Base-by-base conservation (phyloP, 164 flowering plant species). In the Cinnamomum chago region DNA sequence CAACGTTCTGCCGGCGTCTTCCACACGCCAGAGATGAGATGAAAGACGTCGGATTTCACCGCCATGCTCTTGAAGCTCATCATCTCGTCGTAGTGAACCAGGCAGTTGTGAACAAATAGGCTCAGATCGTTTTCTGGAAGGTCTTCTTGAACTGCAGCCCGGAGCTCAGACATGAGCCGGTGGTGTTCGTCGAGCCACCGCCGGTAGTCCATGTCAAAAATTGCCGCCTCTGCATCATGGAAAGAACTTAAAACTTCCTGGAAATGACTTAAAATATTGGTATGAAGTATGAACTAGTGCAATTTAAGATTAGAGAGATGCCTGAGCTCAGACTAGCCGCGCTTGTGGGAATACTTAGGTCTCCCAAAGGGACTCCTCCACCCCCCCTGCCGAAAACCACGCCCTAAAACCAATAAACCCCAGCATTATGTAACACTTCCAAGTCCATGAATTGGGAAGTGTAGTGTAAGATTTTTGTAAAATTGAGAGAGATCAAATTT, bases 141-240 rank as follows among this genome's bases (percentile, higher is more conserved):
- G 78, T 91, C 97, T 77, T 94, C 98, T 22, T 94, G 92, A 4
- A 91, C 86, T 28, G 97, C 99, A 3, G 92, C 94, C 30, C 97
- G 82, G 4, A 96, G 97, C 84, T 91, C 98, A 67, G 93, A 89
- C 90, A 85, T 91, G 12, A 92, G 83, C 22, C 96, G 86, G 73
- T 92, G 97, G 81, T 96, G 93, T 76, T 94, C 98, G 76, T 96
- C 99, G 3, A 85, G 87, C 99, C 99, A 96, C 79, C 98, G 84
- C 13, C 86, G 83, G 25, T 94, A 92, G 80, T 96, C 99, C 89
- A 94, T 88, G 84, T 96, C 97, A 60, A 94, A 96, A 9, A 91
- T 78, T 0, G 95, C 89, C 1, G 98, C 95, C 58, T 88, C 98
- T 93, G 76, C 22, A 35, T 22, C 20, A 28, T 17, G 17, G 15